phyloP scores from a whole-genome alignment of 768 basidiomycete genomes.

The Russula compacta region DNA sequence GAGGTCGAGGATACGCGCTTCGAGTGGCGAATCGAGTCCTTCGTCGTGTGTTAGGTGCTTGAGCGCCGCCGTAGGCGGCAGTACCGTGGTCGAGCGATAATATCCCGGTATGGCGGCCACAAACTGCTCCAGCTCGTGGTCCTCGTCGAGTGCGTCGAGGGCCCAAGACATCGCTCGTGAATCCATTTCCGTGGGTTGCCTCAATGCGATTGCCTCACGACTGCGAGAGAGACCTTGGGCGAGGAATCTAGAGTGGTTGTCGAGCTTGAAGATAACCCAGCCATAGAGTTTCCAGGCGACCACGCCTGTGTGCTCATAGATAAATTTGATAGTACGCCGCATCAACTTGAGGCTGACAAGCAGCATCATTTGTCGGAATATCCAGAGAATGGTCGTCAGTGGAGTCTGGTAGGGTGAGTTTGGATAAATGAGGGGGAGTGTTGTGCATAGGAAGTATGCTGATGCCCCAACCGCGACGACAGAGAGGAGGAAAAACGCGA shows the following conservation, averaged over 20 bases:
- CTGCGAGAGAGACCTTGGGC: conserved; percentile 7
- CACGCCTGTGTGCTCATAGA: conserved; percentile 1
- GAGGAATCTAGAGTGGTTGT: conserved; percentile 1
- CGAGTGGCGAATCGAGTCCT: conserved; percentile 5
- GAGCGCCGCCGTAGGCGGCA: background rate
- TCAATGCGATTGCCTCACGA: background rate
- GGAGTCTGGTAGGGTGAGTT: conserved; percentile 19
- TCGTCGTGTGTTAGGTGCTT: conserved; percentile 1
- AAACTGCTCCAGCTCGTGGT: conserved; percentile 10
- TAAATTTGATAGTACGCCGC: conserved; percentile 1
- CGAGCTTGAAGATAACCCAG: background rate
- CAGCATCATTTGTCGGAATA: background rate
- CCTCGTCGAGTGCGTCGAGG: conserved; percentile 8
- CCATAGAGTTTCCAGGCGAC: conserved; percentile 7
- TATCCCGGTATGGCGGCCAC: conserved; percentile 11
- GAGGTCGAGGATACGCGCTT: conserved; percentile 12
- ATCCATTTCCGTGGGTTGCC: conserved; percentile 6
- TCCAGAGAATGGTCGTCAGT: conserved; percentile 11
- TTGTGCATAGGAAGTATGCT: conserved; percentile 9
- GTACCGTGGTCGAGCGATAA: conserved; percentile 5
- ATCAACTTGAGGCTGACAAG: background rate
- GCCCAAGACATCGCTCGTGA: conserved; percentile 7
- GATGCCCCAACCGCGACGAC: conserved; percentile 6
- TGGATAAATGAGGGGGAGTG: conserved; percentile 8
- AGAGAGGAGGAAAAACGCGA: conserved; percentile 9